phyloP scores from a whole-genome alignment of 208 protist genomes.

The Wallacemonas sp. region DNA sequence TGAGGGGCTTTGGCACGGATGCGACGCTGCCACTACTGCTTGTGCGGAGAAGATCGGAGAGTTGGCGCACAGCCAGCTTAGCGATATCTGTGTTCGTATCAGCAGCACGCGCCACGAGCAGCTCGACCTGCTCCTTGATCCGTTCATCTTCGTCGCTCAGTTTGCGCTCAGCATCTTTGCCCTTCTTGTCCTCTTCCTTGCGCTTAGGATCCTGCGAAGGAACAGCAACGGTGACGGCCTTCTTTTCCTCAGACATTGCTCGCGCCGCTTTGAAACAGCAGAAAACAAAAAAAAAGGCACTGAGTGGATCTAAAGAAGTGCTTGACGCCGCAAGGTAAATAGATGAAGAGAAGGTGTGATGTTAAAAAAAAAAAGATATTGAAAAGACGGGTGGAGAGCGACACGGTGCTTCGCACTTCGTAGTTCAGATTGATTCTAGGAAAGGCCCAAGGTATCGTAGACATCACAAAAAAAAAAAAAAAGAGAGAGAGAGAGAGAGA shows the following conservation, averaged over 20 bases:
- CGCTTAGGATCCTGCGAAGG: constrained; percentile 66
- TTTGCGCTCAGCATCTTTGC: constrained; percentile 62
- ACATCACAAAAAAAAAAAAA: constrained; percentile 11
- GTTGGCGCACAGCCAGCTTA: constrained; percentile 85
- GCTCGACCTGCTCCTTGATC: constrained; percentile 94
- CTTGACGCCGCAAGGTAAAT: too few species aligned
- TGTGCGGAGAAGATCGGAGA: constrained; percentile 94
- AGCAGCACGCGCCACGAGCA: constrained; percentile 84
- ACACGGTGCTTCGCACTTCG: not conserved
- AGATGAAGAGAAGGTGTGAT: not conserved
- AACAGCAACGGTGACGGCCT: constrained; percentile 51
- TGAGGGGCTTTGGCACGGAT: constrained; percentile 99
- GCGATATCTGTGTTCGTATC: constrained; percentile 83
- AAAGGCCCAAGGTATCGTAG: too few species aligned
- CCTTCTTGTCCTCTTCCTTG: constrained; percentile 39
- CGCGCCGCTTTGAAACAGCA: too few species aligned
- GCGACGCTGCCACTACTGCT: constrained; percentile 97
- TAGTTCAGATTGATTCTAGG: too few species aligned
- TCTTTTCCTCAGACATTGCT: constrained; percentile 30
- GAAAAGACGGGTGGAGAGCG: too few species aligned
- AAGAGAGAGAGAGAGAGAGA: not conserved
- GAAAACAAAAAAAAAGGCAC: not conserved
- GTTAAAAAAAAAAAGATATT: not conserved
- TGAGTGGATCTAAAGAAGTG: not conserved
- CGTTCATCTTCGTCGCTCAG: constrained; percentile 94